Evolutionary conservation across 768 basidiomycete species (phyloP).

Genomic region (Lactifluus echinatus): DNA sequence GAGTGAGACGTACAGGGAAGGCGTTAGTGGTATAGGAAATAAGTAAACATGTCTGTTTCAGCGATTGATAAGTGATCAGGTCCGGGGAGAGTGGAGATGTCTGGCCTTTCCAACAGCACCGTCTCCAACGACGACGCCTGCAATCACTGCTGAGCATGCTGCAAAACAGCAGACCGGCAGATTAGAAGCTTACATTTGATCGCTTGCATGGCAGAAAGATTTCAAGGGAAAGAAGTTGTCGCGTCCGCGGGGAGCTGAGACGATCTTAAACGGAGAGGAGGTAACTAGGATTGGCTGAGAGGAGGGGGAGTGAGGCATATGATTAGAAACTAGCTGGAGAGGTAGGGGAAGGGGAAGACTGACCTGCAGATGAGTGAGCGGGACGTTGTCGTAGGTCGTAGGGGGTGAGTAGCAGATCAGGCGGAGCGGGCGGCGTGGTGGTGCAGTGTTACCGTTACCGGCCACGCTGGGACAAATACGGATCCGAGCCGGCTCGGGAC

Average conservation of each 20-base stretch:
- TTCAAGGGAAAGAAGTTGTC: background rate
- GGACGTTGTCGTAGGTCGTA: background rate
- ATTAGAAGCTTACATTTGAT: slow-evolving; percentile 67
- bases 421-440: background rate
- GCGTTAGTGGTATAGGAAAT: slow-evolving; percentile 99
- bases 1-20: slow-evolving; percentile 62
- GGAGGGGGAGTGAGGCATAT: background rate
- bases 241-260: slow-evolving; percentile 6
- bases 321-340: too few relatives aligned
- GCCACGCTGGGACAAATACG: slow-evolving; percentile 20
- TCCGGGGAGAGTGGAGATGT: slow-evolving; percentile 13
- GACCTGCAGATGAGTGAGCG: background rate
- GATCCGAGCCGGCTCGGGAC: background rate
- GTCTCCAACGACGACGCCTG: slow-evolving; percentile 97
- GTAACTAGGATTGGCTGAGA: background rate
- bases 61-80: slow-evolving; percentile 21
- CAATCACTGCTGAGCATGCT: slow-evolving; percentile 24
- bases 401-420: slow-evolving; percentile 2
- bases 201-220: slow-evolving; percentile 56
- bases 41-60: slow-evolving; percentile 83
- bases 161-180: slow-evolving; percentile 1
- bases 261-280: background rate
- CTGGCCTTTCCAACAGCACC: slow-evolving; percentile 96
- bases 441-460: slow-evolving; percentile 5
- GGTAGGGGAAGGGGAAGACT: too few relatives aligned